Conservation (phyloP, 2,329 filamentous ascomycete genomes). For the Neofusicoccum umdonicola region DNA sequence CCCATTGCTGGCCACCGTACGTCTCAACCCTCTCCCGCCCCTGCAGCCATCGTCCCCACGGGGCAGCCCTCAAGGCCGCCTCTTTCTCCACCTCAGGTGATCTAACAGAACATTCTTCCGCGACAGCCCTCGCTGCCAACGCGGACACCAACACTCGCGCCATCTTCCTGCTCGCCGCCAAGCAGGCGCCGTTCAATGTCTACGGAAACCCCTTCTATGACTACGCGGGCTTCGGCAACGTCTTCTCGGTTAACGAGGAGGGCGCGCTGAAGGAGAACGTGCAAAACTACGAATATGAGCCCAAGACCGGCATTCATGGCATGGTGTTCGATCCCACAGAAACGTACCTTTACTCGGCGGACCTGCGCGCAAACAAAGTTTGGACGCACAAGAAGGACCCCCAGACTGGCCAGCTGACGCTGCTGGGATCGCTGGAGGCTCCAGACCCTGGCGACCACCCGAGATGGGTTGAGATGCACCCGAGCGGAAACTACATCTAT, state of each 20-base stretch:
- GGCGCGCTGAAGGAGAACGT: slow-evolving; percentile 63
- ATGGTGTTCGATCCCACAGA: slow-evolving; percentile 77
- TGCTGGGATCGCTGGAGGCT: slow-evolving; percentile 71
- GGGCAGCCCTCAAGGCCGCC: background rate
- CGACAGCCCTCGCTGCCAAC: slow-evolving; percentile 63
- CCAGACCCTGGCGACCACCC: slow-evolving; percentile 73
- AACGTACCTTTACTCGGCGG: slow-evolving; percentile 74
- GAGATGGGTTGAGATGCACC: slow-evolving; percentile 83
- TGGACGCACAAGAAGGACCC: slow-evolving; percentile 77
- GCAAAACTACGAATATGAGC: slow-evolving; percentile 71
- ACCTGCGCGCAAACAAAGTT: slow-evolving; percentile 74
- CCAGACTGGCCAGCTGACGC: slow-evolving; percentile 59
- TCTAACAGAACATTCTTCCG: slow-evolving; percentile 7
- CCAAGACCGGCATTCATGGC: slow-evolving; percentile 71
- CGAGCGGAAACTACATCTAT: slow-evolving; percentile 75
- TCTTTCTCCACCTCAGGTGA: slow-evolving; percentile 13
- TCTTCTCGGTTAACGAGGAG: slow-evolving; percentile 61
- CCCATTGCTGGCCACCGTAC: slow-evolving; percentile 73
- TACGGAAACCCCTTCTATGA: slow-evolving; percentile 92
- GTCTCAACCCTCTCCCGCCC: slow-evolving; percentile 27
- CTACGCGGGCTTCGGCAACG: slow-evolving; percentile 76
- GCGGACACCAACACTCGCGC: slow-evolving; percentile 77
- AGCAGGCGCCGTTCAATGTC: slow-evolving; percentile 73
- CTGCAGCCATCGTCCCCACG: slow-evolving; percentile 16
- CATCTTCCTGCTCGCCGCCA: slow-evolving; percentile 81